These are phyloP conservation scores for Diaporthe helianthi DNA, from an alignment of 2,329 filamentous ascomycete genomes.

Conservation along the genomic window DNA sequence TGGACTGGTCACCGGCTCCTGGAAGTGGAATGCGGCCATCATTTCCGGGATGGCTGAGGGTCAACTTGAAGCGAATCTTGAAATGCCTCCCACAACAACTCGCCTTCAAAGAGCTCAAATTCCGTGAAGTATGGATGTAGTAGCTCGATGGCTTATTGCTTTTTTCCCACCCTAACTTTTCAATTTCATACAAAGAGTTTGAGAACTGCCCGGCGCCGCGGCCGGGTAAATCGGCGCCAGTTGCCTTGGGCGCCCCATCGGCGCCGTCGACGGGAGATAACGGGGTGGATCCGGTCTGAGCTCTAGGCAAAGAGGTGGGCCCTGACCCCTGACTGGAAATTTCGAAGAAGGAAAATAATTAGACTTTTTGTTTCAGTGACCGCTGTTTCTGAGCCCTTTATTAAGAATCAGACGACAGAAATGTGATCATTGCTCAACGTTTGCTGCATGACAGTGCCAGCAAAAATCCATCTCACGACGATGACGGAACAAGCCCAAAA, in stretches of 20 bases:
- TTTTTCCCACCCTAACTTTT: no score
- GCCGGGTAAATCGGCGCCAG: slow-evolving; percentile 1
- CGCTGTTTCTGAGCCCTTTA: not conserved
- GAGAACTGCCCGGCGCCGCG: not conserved
- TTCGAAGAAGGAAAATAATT: no score
- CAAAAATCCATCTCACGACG: not conserved
- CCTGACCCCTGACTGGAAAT: slow-evolving; percentile 20
- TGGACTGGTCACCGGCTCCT: slow-evolving; percentile 8
- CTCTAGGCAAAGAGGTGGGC: slow-evolving; percentile 23
- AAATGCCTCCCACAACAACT: not conserved
- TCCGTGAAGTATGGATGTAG: rapidly evolving
- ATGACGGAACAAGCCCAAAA: not conserved
- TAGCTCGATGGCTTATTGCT: not conserved
- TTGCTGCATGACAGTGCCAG: not conserved
- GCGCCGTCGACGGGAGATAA: slow-evolving; percentile 16
- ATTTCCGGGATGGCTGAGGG: not conserved
- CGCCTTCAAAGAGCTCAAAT: not conserved
- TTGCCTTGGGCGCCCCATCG: not conserved
- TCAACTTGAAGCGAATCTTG: not conserved
- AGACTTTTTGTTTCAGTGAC: slow-evolving; percentile 10
- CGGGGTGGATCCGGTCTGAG: slow-evolving; percentile 17
- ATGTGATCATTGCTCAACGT: no score
- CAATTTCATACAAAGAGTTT: not conserved
- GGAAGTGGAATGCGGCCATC: not conserved
- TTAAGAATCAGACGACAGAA: not conserved